Evolutionary conservation across 176 grass and related monocot species (phyloP).

Genomic region (Calamus simplicifolius): DNA sequence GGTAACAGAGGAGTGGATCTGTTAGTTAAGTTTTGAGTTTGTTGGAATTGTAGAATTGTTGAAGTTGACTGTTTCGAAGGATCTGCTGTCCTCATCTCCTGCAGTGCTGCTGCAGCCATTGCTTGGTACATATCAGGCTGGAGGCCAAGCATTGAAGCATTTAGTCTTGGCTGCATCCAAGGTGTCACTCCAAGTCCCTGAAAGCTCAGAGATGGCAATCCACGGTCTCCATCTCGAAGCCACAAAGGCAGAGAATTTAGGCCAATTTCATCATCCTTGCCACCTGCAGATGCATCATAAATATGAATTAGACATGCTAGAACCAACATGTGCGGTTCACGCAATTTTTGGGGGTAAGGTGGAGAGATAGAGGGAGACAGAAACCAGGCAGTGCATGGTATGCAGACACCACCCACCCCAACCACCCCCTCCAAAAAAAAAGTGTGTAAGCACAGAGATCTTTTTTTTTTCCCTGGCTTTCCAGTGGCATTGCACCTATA

Average conservation of each 20-base stretch:
- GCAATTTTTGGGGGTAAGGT: too few relatives aligned
- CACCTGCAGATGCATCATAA: constrained; percentile 30
- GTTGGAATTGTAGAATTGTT: constrained; percentile 49
- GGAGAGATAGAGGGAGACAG: too few relatives aligned
- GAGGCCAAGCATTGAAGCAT: constrained; percentile 43
- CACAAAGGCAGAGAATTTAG: constrained; percentile 60
- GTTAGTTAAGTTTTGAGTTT: constrained; percentile 40
- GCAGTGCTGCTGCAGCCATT: constrained; percentile 79
- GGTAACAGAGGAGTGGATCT: constrained; percentile 44
- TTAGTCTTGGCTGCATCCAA: constrained; percentile 59
- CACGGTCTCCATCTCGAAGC: constrained; percentile 59
- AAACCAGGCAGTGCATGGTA: too few relatives aligned
- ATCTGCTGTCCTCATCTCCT: constrained; percentile 71
- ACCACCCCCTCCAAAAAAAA: too few relatives aligned
- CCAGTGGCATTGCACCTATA: too few relatives aligned
- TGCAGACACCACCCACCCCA: too few relatives aligned
- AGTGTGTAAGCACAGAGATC: too few relatives aligned
- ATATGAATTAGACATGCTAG: too few relatives aligned
- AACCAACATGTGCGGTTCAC: too few relatives aligned
- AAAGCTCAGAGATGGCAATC: constrained; percentile 67
- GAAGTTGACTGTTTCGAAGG: constrained; percentile 46
- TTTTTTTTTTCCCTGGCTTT: too few relatives aligned
- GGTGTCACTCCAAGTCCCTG: constrained; percentile 65
- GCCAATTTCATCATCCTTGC: constrained; percentile 60
- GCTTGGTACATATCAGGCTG: constrained; percentile 81